Evolutionary conservation across 164 flowering plant genomes (phyloP).

Genomic region (Kingdonia uniflora): DNA sequence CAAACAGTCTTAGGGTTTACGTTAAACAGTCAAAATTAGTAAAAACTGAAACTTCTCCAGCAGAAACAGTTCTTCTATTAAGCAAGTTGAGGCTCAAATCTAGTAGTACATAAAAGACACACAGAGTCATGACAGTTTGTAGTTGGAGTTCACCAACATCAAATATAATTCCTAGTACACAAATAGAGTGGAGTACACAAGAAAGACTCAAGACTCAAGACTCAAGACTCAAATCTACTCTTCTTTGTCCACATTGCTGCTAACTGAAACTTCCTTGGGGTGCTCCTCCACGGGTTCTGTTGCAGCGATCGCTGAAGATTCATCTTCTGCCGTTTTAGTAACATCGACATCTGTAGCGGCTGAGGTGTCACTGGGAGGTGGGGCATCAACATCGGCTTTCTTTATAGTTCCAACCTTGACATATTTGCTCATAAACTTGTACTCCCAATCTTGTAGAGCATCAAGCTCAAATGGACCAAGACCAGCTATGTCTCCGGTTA

Average conservation of each 20-base stretch:
- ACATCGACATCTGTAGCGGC: slow-evolving; percentile 15
- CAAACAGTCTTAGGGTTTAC: too few species aligned
- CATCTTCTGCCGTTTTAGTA: slow-evolving; percentile 24
- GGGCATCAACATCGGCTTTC: slow-evolving; percentile 28
- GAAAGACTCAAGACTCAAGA: too few species aligned
- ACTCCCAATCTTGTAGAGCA: slow-evolving; percentile 95
- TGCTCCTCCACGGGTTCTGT: slow-evolving; percentile 10
- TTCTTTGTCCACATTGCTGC: neutral
- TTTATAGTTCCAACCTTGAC: slow-evolving; percentile 77
- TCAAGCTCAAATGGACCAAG: slow-evolving; percentile 92
- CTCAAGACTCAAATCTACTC: too few species aligned
- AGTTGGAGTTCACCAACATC: too few species aligned
- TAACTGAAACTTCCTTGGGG: slow-evolving; percentile 10
- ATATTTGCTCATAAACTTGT: slow-evolving; percentile 95
- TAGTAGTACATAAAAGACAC: too few species aligned
- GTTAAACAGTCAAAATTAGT: too few species aligned
- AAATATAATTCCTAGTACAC: too few species aligned
- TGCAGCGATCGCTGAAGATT: slow-evolving; percentile 13
- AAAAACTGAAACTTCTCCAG: too few species aligned
- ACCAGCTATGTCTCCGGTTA: slow-evolving; percentile 83
- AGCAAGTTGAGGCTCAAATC: too few species aligned
- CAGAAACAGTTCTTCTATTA: too few species aligned
- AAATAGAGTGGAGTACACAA: too few species aligned
- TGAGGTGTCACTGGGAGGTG: slow-evolving; percentile 21
- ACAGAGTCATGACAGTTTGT: too few species aligned